Evolutionary conservation across 495 filamentous ascomycete species (phyloP), one percentile per base, ranked within the genome.

Genomic region (Penicillium egyptiacum): DNA sequence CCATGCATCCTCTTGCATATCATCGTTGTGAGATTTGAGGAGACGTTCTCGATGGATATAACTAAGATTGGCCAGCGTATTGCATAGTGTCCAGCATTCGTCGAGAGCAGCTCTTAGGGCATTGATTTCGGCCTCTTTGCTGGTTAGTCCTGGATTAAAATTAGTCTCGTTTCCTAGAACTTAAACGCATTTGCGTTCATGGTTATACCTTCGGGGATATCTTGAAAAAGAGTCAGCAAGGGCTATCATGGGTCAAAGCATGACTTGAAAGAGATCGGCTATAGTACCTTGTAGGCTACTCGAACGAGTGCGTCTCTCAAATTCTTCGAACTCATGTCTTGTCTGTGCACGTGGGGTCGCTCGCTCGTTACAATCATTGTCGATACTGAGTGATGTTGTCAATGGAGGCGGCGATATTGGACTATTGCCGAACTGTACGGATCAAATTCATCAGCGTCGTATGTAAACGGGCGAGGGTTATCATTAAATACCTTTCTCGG

Each of bases 71-170:
- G 92, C 90, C 40, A 96, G 75, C 0, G 92, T 95, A 70, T 96
- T 96, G 73, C 92, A 96, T 35, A 96, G 72, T 2, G 90, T 95
- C 92, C 92, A 96, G 71, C 92, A 96, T 76, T 96, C 92, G 58
- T 86, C 84, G 11, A 96, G 79, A 0, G 91, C 92, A 22, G 84
- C 81, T 57, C 81, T 86, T n/a, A 96, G 77, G 16, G 87, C 86
- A 35, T 73, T 81, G 49, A 93, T 79, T 68, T 95, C 90, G 45
- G 84, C 78, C 39, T 84, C 82, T 51, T 77, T 73, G 48, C 79
- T 74, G 48, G 71, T 70, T 44, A 81, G 61, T 31, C 55, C 66
- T 55, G 30, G 16, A 17, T 25, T 19, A 3, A 53, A 35, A 42
- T 61, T 31, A 59, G 68, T 46, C 16, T 12, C 61, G 48, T 63